Base-by-base conservation (phyloP, 1,284 basidiomycete species). In the Ceraceosorus guamensis region DNA sequence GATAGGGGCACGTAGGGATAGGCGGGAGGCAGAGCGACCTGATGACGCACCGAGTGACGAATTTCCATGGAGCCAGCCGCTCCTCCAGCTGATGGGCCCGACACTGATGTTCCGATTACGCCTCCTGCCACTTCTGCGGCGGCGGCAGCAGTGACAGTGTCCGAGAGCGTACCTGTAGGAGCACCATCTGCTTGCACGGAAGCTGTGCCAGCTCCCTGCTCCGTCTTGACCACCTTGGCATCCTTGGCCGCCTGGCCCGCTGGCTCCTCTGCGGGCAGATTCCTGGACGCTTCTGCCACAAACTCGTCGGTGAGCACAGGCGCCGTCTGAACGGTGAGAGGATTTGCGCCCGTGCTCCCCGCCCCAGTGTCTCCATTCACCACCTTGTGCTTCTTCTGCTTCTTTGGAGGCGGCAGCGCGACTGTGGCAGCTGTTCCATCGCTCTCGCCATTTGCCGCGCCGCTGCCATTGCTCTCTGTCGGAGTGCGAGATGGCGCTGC, bases 1-100 rank as follows among this genome's bases (percentile, higher is more conserved):
- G 88, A 85, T 62, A 98, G 93, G 0, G 93, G 89, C 45, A 88
- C 78, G 78, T 98, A 98, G 65, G 86, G 85, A 77, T 91, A 98
- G 48, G 86, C 85, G 31, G 90, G 87, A 6, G 95, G 95, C 8
- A 98, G 84, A 1, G 91, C 91, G 49, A 98, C 95, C 84, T 96
- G 87, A 76, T 92, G 90, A 54, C 89, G 83, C 56, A 91, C 89
- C 1, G 70, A 71, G 50, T 74, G 73, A 2, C 65, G 65, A 50
- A 74, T 63, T 43, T 71, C 60, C 59, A 71, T 57, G 6, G 56
- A 44, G 5, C 56, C 56, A 43, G 24, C 31, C 35, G 35, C 37
- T 8, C 37, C 37, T 8, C 37, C 37, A 8, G 37, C 8, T n/a
- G 37, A 41, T n/a, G 37, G 37, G 8, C 37, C 37, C 37, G 37